Conservation (phyloP, 2,329 filamentous ascomycete species). For the Dendryphion nanum region DNA sequence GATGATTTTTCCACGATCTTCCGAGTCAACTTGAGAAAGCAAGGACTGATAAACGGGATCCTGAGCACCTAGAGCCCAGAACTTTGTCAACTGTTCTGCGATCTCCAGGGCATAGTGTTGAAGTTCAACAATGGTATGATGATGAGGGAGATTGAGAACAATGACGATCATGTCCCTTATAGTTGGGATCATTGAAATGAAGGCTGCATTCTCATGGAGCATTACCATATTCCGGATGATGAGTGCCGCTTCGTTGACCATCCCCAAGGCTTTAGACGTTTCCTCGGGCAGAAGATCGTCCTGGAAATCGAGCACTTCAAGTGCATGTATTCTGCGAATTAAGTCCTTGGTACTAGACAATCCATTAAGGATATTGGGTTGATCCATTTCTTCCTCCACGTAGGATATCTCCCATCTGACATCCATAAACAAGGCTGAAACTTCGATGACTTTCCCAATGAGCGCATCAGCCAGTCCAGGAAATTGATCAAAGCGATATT, state of each 20-base stretch:
- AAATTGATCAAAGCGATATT: slow-evolving; percentile 93
- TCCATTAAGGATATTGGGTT: slow-evolving; percentile 60
- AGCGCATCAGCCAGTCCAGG: slow-evolving; percentile 84
- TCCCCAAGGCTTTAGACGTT: slow-evolving; percentile 68
- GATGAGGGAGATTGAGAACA: slow-evolving; percentile 71
- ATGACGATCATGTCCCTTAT: slow-evolving; percentile 83
- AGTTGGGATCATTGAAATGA: slow-evolving; percentile 71
- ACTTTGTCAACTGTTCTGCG: slow-evolving; percentile 84
- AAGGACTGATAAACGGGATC: slow-evolving; percentile 80
- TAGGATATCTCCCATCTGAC: slow-evolving; percentile 77
- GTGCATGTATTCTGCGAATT: slow-evolving; percentile 66
- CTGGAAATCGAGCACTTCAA: slow-evolving; percentile 59
- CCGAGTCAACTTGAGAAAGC: slow-evolving; percentile 51
- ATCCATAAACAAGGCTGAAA: slow-evolving; percentile 77
- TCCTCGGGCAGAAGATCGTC: slow-evolving; percentile 69
- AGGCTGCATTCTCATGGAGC: slow-evolving; percentile 81
- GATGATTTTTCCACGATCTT: slow-evolving; percentile 79
- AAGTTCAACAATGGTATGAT: slow-evolving; percentile 73
- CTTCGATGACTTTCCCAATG: slow-evolving; percentile 77
- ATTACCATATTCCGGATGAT: slow-evolving; percentile 97
- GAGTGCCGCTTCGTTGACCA: slow-evolving; percentile 81
- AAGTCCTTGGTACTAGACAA: slow-evolving; percentile 68
- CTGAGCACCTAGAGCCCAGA: slow-evolving; percentile 66
- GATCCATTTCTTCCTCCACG: slow-evolving; percentile 51
- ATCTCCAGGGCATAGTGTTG: slow-evolving; percentile 92